A percentile compares a stretch with the other conserved stretches of the same genome.
Evolutionary conservation across 2,329 filamentous ascomycete species (phyloP).

Genomic region (Ramularia collo-cygni): DNA sequence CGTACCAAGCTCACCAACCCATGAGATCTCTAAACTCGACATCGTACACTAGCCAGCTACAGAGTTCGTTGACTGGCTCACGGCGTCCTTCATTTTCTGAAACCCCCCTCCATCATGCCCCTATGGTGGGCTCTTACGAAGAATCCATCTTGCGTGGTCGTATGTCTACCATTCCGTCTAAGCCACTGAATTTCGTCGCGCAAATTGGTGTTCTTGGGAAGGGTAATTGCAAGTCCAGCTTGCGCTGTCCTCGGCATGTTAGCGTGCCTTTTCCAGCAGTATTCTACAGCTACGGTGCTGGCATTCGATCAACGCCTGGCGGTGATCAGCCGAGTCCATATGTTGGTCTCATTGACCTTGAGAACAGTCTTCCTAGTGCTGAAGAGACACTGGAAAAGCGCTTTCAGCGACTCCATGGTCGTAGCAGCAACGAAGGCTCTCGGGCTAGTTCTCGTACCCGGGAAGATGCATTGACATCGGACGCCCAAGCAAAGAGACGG

Average conservation of each 20-base stretch:
- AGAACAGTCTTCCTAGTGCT: conserved; percentile 58
- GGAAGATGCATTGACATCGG: conserved; percentile 20
- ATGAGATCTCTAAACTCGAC: conserved; percentile 61
- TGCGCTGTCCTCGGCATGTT: conserved; percentile 84
- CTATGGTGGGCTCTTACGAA: conserved; percentile 96
- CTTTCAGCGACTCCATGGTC: conserved; percentile 24
- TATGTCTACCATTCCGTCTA: conserved; percentile 95
- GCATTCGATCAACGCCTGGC: conserved; percentile 55
- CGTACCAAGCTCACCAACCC: conserved; percentile 73
- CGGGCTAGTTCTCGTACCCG: conserved; percentile 23
- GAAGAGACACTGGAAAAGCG: conserved; percentile 24
- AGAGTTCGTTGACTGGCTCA: conserved; percentile 44
- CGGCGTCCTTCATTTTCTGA: conserved; percentile 69
- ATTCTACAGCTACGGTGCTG: conserved; percentile 84
- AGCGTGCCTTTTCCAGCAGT: conserved; percentile 88
- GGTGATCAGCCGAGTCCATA: conserved; percentile 93
- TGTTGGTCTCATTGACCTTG: conserved; percentile 85
- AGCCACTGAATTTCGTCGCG: conserved; percentile 84
- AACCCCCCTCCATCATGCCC: conserved; percentile 77
- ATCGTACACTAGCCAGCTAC: conserved; percentile 41
- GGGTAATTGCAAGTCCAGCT: conserved; percentile 77
- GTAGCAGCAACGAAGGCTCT: conserved; percentile 23
- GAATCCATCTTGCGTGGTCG: conserved; percentile 90
- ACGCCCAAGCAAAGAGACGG: conserved; percentile 21
- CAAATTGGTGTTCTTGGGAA: conserved; percentile 90